Evolutionary conservation across 495 filamentous ascomycete species (phyloP).

Genomic region (Astrocystis sublimbata): DNA sequence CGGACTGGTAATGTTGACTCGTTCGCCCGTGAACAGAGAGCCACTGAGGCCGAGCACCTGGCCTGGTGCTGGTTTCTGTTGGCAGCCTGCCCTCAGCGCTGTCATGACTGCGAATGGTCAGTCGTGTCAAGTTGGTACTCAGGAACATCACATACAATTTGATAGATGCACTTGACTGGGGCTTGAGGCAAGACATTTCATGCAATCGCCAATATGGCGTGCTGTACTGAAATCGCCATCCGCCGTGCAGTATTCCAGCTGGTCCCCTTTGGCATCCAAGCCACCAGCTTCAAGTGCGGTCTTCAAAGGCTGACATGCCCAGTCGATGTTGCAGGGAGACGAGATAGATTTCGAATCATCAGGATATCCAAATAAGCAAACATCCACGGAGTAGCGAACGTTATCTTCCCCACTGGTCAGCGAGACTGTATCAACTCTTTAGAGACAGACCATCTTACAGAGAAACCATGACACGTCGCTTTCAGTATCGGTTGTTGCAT

Average conservation of each 20-base stretch:
- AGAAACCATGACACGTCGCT: constrained; percentile 62
- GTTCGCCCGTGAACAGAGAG: constrained; percentile 32
- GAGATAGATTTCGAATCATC: constrained; percentile 25
- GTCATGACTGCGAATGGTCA: constrained; percentile 35
- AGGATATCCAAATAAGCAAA: constrained; percentile 41
- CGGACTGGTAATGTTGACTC: constrained; percentile 38
- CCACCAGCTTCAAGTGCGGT: constrained; percentile 26
- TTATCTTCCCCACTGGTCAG: constrained; percentile 33
- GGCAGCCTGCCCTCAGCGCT: constrained; percentile 41
- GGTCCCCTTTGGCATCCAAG: constrained; percentile 23
- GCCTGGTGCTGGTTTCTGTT: constrained; percentile 39
- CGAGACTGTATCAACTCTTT: not conserved
- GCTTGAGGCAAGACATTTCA: constrained; percentile 33
- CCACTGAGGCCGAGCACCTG: constrained; percentile 36
- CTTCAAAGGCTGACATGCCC: constrained; percentile 29
- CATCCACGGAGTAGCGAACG: constrained; percentile 43
- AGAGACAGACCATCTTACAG: constrained; percentile 30
- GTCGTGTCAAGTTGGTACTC: not conserved
- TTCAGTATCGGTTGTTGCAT: constrained; percentile 48
- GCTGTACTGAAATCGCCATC: constrained; percentile 22
- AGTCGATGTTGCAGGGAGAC: constrained; percentile 34
- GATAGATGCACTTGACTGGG: constrained; percentile 29
- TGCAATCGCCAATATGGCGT: constrained; percentile 25
- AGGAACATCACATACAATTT: constrained; percentile 29
- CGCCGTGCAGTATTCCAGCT: constrained; percentile 33